Base-by-base conservation (phyloP, 2,329 filamentous ascomycete genomes). In the Aspergillus piperis region DNA sequence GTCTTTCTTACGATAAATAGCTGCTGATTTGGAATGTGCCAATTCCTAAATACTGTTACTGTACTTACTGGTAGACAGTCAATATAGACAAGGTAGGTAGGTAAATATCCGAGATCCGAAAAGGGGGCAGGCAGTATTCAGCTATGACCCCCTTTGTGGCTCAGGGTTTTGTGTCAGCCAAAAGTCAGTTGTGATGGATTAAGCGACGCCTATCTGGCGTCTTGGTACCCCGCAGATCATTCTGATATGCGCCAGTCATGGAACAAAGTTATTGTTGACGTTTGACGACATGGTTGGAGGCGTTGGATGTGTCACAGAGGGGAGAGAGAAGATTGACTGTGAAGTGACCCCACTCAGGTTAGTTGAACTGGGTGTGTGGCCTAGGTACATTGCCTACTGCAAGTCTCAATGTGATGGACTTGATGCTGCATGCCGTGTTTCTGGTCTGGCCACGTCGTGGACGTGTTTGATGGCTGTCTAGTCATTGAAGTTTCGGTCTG, bases 181-280 rank as follows among this genome's bases (percentile, higher is more conserved):
- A 44, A 44, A 44, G 41, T 44, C 41, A 44, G 19, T 27, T 44
- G 41, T 17, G n/a, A 42, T 42, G 39, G 39, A 19, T 13, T 36
- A 36, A 19, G 17, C 17, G 41, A 44, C 8, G 41, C 41, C 41
- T 21, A 19, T 27, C 44, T 49, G 44, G 2, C 17, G 2, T 17
- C 19, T 49, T 21, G 19, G 44, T 51, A 51, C 49, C n/a, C 21
- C n/a, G 49, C 25, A 52, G 49, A 38, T 52, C 32, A 23, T 52
- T 52, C 3, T 11, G 21, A 52, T 38, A 52, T 52, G 49, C 49
- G 36, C 49, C 49, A 52, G 49, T 36, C 19, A 52, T n/a, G 27
- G n/a, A 52, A 52, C 49, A 52, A 52, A 15, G 49, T 52, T 19
- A 52, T 52, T 52, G 49, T 52, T 52, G 49, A 38, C 49, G 25